These are phyloP conservation scores for Rosa chinensis DNA, from an alignment of 306 rosid species.

Conservation along the genomic window DNA sequence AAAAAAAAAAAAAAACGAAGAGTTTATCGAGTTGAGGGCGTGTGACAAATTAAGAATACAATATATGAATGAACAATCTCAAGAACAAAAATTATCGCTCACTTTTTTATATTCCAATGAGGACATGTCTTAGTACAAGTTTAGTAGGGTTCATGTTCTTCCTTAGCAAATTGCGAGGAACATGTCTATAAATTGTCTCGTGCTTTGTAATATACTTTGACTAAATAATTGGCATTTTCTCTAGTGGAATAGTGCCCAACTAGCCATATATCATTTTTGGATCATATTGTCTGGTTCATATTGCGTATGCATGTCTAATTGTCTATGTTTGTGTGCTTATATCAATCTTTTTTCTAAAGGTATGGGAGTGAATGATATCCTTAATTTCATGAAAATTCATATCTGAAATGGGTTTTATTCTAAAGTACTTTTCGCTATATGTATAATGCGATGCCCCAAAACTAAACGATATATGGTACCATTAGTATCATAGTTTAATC, in stretches of 20 bases:
- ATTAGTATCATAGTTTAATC: background rate
- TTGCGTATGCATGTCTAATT: background rate
- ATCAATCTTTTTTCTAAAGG: background rate
- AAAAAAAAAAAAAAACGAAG: background rate
- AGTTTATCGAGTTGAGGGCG: background rate
- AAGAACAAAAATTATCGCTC: background rate
- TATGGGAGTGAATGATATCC: background rate
- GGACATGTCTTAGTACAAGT: background rate
- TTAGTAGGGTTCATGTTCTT: background rate
- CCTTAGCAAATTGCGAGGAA: background rate
- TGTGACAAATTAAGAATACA: background rate
- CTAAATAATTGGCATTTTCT: background rate
- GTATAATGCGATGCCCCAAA: background rate
- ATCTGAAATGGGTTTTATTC: background rate
- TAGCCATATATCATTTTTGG: background rate
- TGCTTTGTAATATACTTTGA: background rate
- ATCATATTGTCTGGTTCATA: background rate
- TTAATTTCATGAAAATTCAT: conserved; percentile 2
- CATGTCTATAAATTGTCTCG: background rate
- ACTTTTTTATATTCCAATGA: background rate
- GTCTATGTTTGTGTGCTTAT: background rate
- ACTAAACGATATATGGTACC: background rate
- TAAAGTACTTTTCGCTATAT: background rate
- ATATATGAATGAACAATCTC: background rate
- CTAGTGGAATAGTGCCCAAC: background rate